These are phyloP conservation scores for Pistacia integerrima DNA, from an alignment of 345 rosid genomes.

Conservation along the genomic window DNA sequence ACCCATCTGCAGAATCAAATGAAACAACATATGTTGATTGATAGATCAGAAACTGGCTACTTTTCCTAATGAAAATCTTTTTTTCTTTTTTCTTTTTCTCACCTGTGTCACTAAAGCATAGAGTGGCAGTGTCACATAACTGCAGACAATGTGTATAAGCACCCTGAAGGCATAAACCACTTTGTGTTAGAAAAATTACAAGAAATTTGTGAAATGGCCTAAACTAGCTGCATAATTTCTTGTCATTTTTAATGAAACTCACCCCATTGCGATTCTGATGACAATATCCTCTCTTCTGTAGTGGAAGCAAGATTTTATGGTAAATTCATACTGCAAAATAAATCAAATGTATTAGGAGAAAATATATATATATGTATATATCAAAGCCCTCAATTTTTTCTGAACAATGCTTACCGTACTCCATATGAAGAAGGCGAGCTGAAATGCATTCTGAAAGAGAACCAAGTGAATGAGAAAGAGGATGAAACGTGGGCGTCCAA, in stretches of 20 bases:
- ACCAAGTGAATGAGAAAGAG: constrained; percentile 87
- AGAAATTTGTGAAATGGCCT: neutral
- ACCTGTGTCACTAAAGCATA: constrained; percentile 98
- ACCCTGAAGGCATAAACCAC: constrained; percentile 51
- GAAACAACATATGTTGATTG: neutral
- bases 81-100: neutral
- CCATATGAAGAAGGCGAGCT: constrained; percentile 85
- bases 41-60: neutral
- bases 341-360: neutral
- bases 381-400: neutral
- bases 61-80: no score
- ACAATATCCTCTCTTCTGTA: constrained; percentile 42
- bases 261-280: constrained; percentile 90
- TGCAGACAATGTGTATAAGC: constrained; percentile 75
- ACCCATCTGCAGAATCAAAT: constrained; percentile 68
- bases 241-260: constrained; percentile 18
- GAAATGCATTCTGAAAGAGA: constrained; percentile 96
- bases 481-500: constrained; percentile 76
- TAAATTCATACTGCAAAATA: constrained; percentile 60
- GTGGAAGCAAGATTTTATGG: constrained; percentile 62
- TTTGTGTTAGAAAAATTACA: neutral
- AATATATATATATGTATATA: neutral
- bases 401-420: constrained; percentile 51
- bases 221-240: neutral
- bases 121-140: constrained; percentile 95